Conservation (phyloP, 192 early-diverging fungal species). For the Tieghemiomyces parasiticus region DNA sequence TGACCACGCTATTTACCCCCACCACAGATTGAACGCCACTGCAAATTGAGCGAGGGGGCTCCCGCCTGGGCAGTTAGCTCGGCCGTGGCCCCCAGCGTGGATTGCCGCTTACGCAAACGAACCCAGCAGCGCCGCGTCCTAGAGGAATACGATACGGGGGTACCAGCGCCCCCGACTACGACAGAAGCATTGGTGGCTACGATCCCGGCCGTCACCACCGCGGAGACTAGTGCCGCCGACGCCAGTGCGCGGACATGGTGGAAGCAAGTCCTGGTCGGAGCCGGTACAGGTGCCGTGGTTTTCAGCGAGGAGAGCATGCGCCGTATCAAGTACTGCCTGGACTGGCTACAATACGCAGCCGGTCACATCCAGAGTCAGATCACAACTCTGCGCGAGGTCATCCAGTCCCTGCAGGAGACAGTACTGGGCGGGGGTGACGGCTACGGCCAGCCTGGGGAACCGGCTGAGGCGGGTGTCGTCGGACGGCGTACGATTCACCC, state of each 20-base stretch:
- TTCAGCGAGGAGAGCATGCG: conserved; percentile 81
- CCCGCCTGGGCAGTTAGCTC: too few relatives aligned
- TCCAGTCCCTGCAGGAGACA: conserved; percentile 19
- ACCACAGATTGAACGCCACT: too few relatives aligned
- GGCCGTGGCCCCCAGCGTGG: too few relatives aligned
- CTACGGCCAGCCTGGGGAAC: conserved; percentile 14
- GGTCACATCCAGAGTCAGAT: conserved; percentile 58
- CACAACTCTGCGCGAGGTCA: conserved; percentile 34
- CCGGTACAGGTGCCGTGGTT: conserved; percentile 54
- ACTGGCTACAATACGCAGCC: conserved; percentile 76
- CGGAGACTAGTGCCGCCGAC: too few relatives aligned
- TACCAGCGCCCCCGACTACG: too few relatives aligned
- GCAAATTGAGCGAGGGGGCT: too few relatives aligned
- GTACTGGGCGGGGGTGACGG: conserved; percentile 11
- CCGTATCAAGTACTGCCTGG: conserved; percentile 74
- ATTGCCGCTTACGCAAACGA: too few relatives aligned
- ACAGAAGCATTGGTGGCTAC: too few relatives aligned
- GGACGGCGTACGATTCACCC: not conserved
- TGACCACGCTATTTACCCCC: too few relatives aligned
- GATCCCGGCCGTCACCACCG: too few relatives aligned
- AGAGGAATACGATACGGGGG: too few relatives aligned
- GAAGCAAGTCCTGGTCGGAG: conserved; percentile 44
- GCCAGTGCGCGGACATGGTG: conserved; percentile 31
- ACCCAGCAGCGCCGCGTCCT: conserved; percentile 11
- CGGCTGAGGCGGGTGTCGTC: conserved; percentile 20